These are phyloP conservation scores for Linnemannia hyalina DNA, from an alignment of 192 early-diverging fungal species.

Conservation along the genomic window DNA sequence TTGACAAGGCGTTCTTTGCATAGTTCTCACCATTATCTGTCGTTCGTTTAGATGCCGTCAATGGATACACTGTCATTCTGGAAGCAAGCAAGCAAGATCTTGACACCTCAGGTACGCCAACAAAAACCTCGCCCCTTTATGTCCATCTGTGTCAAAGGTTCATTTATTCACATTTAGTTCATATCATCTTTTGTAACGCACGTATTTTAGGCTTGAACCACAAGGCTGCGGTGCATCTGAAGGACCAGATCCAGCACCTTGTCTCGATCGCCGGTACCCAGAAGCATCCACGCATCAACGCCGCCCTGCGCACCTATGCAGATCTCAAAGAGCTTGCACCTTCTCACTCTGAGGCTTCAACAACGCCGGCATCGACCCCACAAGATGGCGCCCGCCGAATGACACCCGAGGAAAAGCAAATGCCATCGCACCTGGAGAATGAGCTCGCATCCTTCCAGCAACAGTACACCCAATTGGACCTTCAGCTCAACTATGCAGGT, in stretches of 20 bases:
- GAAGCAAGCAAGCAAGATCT: constrained; percentile 13
- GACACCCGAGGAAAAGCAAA: not conserved
- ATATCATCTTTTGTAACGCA: not conserved
- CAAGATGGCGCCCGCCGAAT: not conserved
- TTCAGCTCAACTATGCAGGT: constrained; percentile 15
- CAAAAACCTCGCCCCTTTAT: no score
- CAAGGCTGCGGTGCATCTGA: constrained; percentile 13
- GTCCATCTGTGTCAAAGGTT: not conserved
- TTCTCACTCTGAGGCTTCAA: constrained; percentile 4
- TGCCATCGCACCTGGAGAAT: constrained; percentile 17
- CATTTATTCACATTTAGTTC: not conserved
- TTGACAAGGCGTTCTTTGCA: not conserved
- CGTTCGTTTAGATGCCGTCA: constrained; percentile 24
- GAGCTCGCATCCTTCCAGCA: constrained; percentile 27
- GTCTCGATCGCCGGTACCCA: constrained; percentile 17
- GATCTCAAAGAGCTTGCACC: constrained; percentile 7
- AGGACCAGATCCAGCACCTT: constrained; percentile 29
- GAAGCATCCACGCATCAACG: constrained; percentile 13
- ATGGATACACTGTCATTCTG: constrained; percentile 20
- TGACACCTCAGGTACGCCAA: constrained; percentile 34
- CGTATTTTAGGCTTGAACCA: constrained; percentile 22
- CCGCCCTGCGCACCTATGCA: constrained; percentile 11
- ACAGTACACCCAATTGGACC: constrained; percentile 25
- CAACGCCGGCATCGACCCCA: not conserved
- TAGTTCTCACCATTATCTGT: not conserved